These are phyloP conservation scores for Argentina anserina DNA, from an alignment of 306 rosid species.

Conservation along the genomic window DNA sequence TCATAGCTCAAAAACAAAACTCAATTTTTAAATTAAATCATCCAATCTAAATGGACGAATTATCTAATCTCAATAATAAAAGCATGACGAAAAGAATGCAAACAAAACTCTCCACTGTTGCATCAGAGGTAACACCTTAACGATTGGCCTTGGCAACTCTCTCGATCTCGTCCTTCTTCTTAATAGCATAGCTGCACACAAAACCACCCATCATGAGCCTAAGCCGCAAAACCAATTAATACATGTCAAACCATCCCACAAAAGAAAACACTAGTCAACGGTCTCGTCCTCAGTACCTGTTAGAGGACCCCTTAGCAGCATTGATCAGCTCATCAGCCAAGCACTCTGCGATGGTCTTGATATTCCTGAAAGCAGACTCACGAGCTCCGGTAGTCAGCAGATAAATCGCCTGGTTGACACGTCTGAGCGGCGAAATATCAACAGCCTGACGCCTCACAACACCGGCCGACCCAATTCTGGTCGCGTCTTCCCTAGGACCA, in stretches of 20 bases:
- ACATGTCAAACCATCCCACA: neutral
- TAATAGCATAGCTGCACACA: slow-evolving; percentile 16
- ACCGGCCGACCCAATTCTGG: slow-evolving; percentile 17
- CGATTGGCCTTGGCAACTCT: slow-evolving; percentile 21
- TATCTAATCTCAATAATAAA: slow-evolving; percentile 6
- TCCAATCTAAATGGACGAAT: slow-evolving; percentile 5
- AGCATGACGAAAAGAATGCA: neutral
- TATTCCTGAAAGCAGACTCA: slow-evolving; percentile 14
- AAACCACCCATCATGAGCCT: neutral
- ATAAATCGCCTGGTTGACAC: slow-evolving; percentile 19
- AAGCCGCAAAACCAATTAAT: neutral
- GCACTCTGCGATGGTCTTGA: slow-evolving; percentile 13
- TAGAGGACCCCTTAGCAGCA: slow-evolving; percentile 16
- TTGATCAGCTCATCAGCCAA: slow-evolving; percentile 21
- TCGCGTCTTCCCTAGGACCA: slow-evolving; percentile 20
- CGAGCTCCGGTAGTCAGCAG: slow-evolving; percentile 15
- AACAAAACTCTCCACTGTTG: neutral
- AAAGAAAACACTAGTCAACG: neutral
- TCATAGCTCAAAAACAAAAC: slow-evolving; percentile 3
- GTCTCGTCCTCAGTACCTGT: neutral
- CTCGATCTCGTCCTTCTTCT: slow-evolving; percentile 19
- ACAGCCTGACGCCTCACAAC: slow-evolving; percentile 25
- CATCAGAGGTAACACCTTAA: neutral
- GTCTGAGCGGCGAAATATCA: slow-evolving; percentile 13
- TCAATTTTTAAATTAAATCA: neutral